Conservation (phyloP, 2,329 filamentous ascomycete species). For the Juglanconis sp. region DNA sequence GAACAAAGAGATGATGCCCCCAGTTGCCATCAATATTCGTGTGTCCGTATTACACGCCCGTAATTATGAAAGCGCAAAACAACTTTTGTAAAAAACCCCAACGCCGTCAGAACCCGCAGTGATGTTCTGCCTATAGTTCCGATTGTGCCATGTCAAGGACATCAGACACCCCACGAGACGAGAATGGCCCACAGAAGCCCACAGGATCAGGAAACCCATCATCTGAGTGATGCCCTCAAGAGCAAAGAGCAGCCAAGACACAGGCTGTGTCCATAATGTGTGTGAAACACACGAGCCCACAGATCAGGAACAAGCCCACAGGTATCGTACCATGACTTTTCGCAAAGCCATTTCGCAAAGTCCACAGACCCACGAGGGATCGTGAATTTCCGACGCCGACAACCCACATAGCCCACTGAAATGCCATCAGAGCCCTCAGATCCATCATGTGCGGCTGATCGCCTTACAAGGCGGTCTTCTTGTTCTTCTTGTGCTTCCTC, state of each 20-base stretch:
- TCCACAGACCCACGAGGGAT: slow-evolving; percentile 42
- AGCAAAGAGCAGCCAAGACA: slow-evolving; percentile 28
- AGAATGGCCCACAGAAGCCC: slow-evolving; percentile 22
- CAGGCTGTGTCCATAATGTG: slow-evolving; percentile 14
- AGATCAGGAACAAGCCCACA: slow-evolving; percentile 46
- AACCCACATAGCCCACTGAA: slow-evolving; percentile 55
- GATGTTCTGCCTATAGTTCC: slow-evolving; percentile 10
- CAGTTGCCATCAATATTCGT: slow-evolving; percentile 1
- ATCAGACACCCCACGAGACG: slow-evolving; percentile 14
- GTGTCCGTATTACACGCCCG: background rate
- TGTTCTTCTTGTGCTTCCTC: slow-evolving; percentile 49
- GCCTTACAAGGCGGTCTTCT: slow-evolving; percentile 62
- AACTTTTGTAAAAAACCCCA: slow-evolving; percentile 15
- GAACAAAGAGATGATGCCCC: slow-evolving; percentile 2
- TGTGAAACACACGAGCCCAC: slow-evolving; percentile 27
- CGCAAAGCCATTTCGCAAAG: slow-evolving; percentile 21
- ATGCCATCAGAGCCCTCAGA: slow-evolving; percentile 45
- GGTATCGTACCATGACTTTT: slow-evolving; percentile 48
- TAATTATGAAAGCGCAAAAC: slow-evolving; percentile 6
- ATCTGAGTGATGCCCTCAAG: slow-evolving; percentile 22
- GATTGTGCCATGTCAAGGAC: slow-evolving; percentile 18
- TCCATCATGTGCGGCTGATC: slow-evolving; percentile 36
- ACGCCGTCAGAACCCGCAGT: slow-evolving; percentile 19
- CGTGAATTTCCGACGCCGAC: slow-evolving; percentile 49
- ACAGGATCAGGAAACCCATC: slow-evolving; percentile 25